Conservation (phyloP, 2,329 filamentous ascomycete species). For the Scedosporium aurantiacum region DNA sequence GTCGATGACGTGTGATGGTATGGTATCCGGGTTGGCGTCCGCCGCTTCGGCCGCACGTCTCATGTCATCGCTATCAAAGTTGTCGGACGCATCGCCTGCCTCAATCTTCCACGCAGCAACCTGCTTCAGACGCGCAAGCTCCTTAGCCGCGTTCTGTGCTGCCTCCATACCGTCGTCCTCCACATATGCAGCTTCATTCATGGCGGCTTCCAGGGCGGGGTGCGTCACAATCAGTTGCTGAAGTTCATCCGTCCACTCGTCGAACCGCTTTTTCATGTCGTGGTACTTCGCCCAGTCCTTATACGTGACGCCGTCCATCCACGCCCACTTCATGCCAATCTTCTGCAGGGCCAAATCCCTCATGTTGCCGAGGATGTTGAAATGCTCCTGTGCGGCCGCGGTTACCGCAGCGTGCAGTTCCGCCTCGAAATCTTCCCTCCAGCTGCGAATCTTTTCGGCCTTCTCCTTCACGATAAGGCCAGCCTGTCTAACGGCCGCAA, state of each 20-base stretch:
- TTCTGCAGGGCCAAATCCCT: constrained; percentile 78
- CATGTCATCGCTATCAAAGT: constrained; percentile 63
- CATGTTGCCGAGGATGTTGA: constrained; percentile 72
- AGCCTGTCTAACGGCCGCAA: constrained; percentile 47
- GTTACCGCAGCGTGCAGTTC: constrained; percentile 59
- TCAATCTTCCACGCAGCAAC: constrained; percentile 76
- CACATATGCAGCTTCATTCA: constrained; percentile 55
- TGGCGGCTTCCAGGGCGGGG: constrained; percentile 56
- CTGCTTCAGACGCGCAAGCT: constrained; percentile 71
- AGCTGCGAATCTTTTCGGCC: constrained; percentile 65
- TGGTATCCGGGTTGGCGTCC: constrained; percentile 13
- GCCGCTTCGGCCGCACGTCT: constrained; percentile 42
- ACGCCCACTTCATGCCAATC: constrained; percentile 90
- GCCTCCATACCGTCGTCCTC: constrained; percentile 71
- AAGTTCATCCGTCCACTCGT: constrained; percentile 75
- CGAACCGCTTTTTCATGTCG: constrained; percentile 69
- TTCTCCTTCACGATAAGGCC: constrained; percentile 65
- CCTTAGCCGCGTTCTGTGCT: constrained; percentile 67
- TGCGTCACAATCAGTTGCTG: constrained; percentile 66
- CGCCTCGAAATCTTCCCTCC: constrained; percentile 61
- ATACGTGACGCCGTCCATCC: constrained; percentile 91
- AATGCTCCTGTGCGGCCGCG: constrained; percentile 65
- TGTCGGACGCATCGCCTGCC: constrained; percentile 60
- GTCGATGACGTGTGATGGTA: background rate
- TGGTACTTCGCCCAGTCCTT: constrained; percentile 97